Evolutionary conservation across 192 early-diverging fungal species (phyloP).

Genomic region (Rhizoclosmatium globosum): DNA sequence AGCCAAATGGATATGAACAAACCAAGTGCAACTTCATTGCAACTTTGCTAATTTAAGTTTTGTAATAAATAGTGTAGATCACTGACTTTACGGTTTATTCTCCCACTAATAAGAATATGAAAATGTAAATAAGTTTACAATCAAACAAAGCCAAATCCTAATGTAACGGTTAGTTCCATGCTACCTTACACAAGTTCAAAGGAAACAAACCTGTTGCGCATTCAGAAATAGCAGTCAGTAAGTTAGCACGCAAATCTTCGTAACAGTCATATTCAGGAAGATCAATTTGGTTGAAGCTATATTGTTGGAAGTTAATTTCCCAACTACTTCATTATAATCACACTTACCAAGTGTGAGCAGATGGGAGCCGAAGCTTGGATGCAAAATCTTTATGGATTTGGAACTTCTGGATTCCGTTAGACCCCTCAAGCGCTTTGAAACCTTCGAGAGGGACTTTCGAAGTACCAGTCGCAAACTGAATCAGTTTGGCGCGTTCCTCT

Average conservation of each 20-base stretch:
- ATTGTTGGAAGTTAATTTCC: not conserved
- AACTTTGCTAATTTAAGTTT: too few relatives aligned
- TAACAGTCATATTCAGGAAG: slow-evolving; percentile 92
- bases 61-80: too few relatives aligned
- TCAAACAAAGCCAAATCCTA: slow-evolving; percentile 46
- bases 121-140: not conserved
- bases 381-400: slow-evolving; percentile 98
- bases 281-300: slow-evolving; percentile 97
- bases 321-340: slow-evolving; percentile 1
- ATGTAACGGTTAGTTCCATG: not conserved
- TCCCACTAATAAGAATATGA: too few relatives aligned
- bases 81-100: too few relatives aligned
- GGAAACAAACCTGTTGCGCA: slow-evolving; percentile 75
- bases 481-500: slow-evolving; percentile 95
- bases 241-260: slow-evolving; percentile 80
- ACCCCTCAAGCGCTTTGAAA: slow-evolving; percentile 91
- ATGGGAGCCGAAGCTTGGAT: slow-evolving; percentile 85
- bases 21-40: too few relatives aligned
- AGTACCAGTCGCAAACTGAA: slow-evolving; percentile 98
- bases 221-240: slow-evolving; percentile 91
- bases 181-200: slow-evolving; percentile 16
- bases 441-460: slow-evolving; percentile 98
- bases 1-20: too few relatives aligned
- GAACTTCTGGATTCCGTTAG: slow-evolving; percentile 96
- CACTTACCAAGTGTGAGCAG: slow-evolving; percentile 94